Base-by-base conservation (phyloP, 192 early-diverging fungal genomes). In the Linderina pennispora region DNA sequence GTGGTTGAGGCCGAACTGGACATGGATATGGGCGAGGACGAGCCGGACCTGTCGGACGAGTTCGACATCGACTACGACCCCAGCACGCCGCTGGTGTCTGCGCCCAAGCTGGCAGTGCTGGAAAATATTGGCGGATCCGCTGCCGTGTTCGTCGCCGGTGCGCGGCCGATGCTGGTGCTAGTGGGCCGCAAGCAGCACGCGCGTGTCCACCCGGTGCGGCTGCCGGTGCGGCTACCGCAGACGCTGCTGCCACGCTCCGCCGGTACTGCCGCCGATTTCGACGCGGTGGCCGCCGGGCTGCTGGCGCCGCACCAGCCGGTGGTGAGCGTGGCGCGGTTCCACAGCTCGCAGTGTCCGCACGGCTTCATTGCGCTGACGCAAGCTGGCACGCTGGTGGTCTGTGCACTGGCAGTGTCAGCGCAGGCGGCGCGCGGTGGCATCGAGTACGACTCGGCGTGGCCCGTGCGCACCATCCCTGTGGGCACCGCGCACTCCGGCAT, bases 371-470 rank as follows among this genome's bases (percentile, higher is more conserved):
- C 50, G 15, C 51, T 76, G 40, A 65, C 57, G 11, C 62, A 65
- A 44, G 52, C 50, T 14, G 62, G 67, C 37, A 53, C 56, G 11
- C 50, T 76, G 15, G 56, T 61, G 2, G 50, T 76, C 5, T 43
- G 48, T 8, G 26, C 49, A 23, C 55, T 73, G 23, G 52, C 56
- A 5, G 33, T 43, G 8, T 43, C 67, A 0, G 43, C 16, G 16
- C 49, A 32, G 15, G 21, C 54, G 1, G 40, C 54, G 31, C 61
- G 60, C 8, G 62, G 57, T 23, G 58, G 58, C 32, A 17, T 65
- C n/a, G 57, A 73, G 41, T 70, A 58, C 45, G 63, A 71, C 40
- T 41, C 63, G 15, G 38, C 66, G 11, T 76, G 74, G 74, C 74
- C 74, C 0, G 50, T 65, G 36, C 62, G 66, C 23, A 49, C 51